phyloP scores from a whole-genome alignment of 176 grass and related monocot genomes.

The Neostapfia colusana region DNA sequence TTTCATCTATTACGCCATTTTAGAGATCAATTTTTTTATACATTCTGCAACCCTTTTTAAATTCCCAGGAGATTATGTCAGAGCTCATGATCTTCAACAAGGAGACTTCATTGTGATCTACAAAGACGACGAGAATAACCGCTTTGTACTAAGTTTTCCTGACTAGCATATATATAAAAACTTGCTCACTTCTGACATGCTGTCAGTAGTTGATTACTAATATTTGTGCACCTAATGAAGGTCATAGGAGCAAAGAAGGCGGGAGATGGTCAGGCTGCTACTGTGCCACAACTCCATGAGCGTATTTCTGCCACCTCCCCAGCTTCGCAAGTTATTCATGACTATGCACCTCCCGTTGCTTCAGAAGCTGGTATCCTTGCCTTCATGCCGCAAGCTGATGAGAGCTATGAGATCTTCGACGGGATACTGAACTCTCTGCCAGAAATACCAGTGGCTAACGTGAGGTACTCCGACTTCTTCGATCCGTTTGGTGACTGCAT shows the following conservation, averaged over 20 bases:
- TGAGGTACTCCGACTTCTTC: constrained; percentile 86
- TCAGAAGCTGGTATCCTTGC: constrained; percentile 45
- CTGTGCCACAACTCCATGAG: constrained; percentile 38
- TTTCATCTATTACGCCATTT: background rate
- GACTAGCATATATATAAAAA: constrained; percentile 1
- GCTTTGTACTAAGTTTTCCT: constrained; percentile 55
- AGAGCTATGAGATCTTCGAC: constrained; percentile 57
- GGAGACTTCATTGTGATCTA: constrained; percentile 95
- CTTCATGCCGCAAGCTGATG: constrained; percentile 46
- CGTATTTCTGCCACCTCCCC: constrained; percentile 29
- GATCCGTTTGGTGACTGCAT: constrained; percentile 58
- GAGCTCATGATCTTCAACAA: constrained; percentile 67
- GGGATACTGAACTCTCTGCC: constrained; percentile 87
- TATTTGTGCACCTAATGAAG: constrained; percentile 43
- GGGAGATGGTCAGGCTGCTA: constrained; percentile 31
- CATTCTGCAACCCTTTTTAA: constrained; percentile 11
- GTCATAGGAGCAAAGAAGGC: constrained; percentile 84
- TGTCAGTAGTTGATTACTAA: background rate
- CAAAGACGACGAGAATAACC: constrained; percentile 71
- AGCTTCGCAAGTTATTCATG: constrained; percentile 35
- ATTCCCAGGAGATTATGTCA: constrained; percentile 69
- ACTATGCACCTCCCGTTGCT: constrained; percentile 26
- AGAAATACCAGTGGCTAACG: constrained; percentile 65
- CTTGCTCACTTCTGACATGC: background rate
- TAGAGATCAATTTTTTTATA: constrained; percentile 23